phyloP scores from a whole-genome alignment of 148 eudicot genomes.

The Camellia granthamiana region DNA sequence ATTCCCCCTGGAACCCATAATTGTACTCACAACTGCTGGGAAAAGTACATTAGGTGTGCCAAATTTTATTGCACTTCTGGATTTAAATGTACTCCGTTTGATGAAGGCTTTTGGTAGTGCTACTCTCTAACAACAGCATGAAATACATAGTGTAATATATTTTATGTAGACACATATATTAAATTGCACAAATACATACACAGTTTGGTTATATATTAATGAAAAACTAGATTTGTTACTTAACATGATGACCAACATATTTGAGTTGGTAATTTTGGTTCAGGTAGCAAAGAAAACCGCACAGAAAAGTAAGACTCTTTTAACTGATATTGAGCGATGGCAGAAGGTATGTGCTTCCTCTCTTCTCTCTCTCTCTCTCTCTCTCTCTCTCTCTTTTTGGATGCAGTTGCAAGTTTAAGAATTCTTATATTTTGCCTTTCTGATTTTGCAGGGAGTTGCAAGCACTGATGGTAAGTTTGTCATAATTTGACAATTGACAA shows the following conservation, averaged over 20 bases:
- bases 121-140: no score
- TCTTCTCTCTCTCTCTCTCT: not conserved
- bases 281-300: constrained; percentile 98
- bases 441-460: constrained; percentile 83
- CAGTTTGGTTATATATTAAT: not conserved
- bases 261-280: constrained; percentile 34
- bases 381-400: not conserved
- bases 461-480: constrained; percentile 70
- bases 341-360: constrained; percentile 57
- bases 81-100: no score
- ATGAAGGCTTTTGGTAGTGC: no score
- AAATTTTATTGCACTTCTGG: no score
- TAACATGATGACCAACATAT: constrained; percentile 14
- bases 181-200: not conserved
- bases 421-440: constrained; percentile 21
- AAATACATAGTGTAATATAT: no score
- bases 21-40: no score
- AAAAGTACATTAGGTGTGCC: no score
- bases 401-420: constrained; percentile 9
- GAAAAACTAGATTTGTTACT: not conserved
- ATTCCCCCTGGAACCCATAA: no score
- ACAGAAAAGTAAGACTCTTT: constrained; percentile 68
- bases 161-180: not conserved
- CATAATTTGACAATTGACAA: not conserved
- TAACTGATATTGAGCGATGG: constrained; percentile 95